Evolutionary conservation across 2,329 filamentous ascomycete genomes (phyloP), one percentile per base, ranked within the genome.

Genomic region (Penicillium vulpinum): DNA sequence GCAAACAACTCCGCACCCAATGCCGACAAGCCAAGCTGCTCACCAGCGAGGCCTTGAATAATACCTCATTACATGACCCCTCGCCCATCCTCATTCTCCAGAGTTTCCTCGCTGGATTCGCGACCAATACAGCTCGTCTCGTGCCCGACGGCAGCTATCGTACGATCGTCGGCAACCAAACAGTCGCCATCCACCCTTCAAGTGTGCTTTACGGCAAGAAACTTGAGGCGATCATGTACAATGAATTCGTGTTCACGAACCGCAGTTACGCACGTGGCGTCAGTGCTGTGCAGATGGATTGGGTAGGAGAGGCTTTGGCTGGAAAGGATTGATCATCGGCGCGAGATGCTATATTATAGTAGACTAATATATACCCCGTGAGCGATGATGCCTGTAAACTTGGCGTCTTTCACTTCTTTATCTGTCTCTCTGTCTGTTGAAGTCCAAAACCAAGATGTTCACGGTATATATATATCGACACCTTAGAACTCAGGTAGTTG

Each of bases 221-320:
- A 61, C 77, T 85, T 6, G 84, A 86, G 70, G 85, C 83, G 2
- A 85, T 88, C 51, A 77, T 88, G 69, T 88, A 86, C 65, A 85
- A 83, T 57, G 85, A 88, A 69, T 87, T 85, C 69, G 83, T 88
- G 3, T 88, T 84, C 66, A 88, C 85, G 21, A 86, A 81, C 41
- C 83, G 83, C 62, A 83, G 83, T 52, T 88, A 86, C 74, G 85
- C 83, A 15, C 77, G 84, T 47, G 81, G 83, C 4, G 85, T 87
- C 8, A 86, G 83, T 70, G 83, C 81, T 0, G 81, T 88, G 51
- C 81, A 86, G 73, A 75, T 86, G 76, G 78, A 82, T 60, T 88
- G 85, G 85, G 76, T 88, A 24, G 81, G 78, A 22, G 82, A 85
- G 57, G 77, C 81, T 26, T 59, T 76, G 56, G 69, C 68, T 47